Percentiles rank a stretch among this genome's conserved stretches.
Conservation (phyloP, 805 yeast species). For the Starmerella bacillaris region DNA sequence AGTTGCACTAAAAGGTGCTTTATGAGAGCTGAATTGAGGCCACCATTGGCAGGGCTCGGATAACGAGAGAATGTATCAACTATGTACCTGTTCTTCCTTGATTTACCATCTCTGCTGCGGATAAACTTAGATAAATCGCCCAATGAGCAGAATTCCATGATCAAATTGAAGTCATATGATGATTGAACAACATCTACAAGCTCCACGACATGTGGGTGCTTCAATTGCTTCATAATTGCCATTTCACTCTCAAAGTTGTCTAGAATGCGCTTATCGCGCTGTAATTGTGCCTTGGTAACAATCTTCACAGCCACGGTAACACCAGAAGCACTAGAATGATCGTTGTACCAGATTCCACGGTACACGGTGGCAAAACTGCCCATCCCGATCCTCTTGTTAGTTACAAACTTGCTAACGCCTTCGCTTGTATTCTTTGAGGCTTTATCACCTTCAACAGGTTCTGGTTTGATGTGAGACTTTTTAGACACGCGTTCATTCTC, state of each 20-base stretch:
- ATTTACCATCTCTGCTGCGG: conserved; percentile 45
- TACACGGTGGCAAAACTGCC: conserved; percentile 94
- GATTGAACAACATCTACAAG: conserved; percentile 71
- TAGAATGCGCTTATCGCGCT: conserved; percentile 53
- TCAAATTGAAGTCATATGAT: conserved; percentile 55
- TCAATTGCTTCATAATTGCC: conserved; percentile 65
- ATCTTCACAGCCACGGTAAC: conserved; percentile 71
- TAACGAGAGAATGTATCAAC: conserved; percentile 58
- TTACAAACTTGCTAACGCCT: conserved; percentile 9
- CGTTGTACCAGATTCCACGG: conserved; percentile 38
- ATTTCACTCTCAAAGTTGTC: conserved; percentile 90
- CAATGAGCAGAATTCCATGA: conserved; percentile 91
- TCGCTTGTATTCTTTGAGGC: too few species aligned
- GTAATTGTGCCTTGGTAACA: conserved; percentile 59
- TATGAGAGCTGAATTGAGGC: conserved; percentile 61
- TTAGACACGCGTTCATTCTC: too few species aligned
- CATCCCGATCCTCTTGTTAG: conserved; percentile 71
- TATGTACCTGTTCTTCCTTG: conserved; percentile 59
- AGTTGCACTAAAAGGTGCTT: conserved; percentile 75
- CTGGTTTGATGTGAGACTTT: too few species aligned
- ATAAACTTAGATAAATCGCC: conserved; percentile 87
- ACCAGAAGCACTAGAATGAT: conserved; percentile 1
- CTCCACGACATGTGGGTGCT: conserved; percentile 85
- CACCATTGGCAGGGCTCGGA: conserved; percentile 68
- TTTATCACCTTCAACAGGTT: too few species aligned